phyloP scores from a whole-genome alignment of 805 yeast species.

The Wickerhamomyces pijperi region DNA sequence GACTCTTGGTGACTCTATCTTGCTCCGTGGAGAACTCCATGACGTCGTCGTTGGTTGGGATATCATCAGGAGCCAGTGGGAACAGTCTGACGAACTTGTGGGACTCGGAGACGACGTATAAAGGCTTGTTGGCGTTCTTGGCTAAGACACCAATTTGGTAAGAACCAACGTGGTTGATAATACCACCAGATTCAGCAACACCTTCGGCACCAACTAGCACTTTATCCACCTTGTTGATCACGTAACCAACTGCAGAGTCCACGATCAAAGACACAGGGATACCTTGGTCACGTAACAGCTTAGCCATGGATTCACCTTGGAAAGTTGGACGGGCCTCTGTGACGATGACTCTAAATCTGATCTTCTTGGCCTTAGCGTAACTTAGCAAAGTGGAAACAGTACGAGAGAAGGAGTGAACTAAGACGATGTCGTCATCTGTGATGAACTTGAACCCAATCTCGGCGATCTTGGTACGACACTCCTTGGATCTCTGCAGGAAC shows the following conservation, averaged over 20 bases:
- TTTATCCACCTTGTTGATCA: slow-evolving; percentile 84
- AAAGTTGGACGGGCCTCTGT: slow-evolving; percentile 88
- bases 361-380: slow-evolving; percentile 65
- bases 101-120: slow-evolving; percentile 87
- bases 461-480: slow-evolving; percentile 79
- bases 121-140: slow-evolving; percentile 80
- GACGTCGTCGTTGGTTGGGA: slow-evolving; percentile 48
- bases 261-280: slow-evolving; percentile 84
- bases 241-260: slow-evolving; percentile 90
- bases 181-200: slow-evolving; percentile 97
- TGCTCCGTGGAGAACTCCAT: slow-evolving; percentile 30
- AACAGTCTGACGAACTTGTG: slow-evolving; percentile 95
- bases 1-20: slow-evolving; percentile 31
- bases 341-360: slow-evolving; percentile 81
- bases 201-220: slow-evolving; percentile 98
- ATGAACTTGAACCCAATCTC: slow-evolving; percentile 81
- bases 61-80: slow-evolving; percentile 87
- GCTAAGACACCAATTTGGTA: slow-evolving; percentile 93
- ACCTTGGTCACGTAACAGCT: slow-evolving; percentile 50
- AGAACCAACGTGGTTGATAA: slow-evolving; percentile 89
- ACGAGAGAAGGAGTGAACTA: slow-evolving; percentile 88
- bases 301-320: slow-evolving; percentile 65
- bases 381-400: slow-evolving; percentile 71
- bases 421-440: slow-evolving; percentile 81
- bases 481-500: slow-evolving; percentile 85